A percentile compares a stretch with the other conserved stretches of the same genome.
These are phyloP conservation scores for Cyamopsis tetragonoloba DNA, from an alignment of 306 rosid species.

Conservation along the genomic window DNA sequence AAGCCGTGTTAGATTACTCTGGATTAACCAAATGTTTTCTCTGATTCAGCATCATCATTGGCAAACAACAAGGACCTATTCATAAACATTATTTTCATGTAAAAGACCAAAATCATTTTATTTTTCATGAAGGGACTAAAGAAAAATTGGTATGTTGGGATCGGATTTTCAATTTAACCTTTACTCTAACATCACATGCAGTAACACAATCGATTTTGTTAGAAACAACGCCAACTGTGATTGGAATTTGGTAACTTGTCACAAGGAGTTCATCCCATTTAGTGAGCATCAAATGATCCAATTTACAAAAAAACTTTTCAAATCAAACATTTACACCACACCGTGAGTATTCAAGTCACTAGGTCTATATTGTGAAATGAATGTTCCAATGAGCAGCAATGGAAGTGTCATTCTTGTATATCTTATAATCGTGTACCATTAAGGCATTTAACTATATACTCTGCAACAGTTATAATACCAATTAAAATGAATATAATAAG, in stretches of 20 bases:
- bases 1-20: no score
- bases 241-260: not conserved
- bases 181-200: not conserved
- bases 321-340: not conserved
- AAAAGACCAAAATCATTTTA: no score
- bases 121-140: no score
- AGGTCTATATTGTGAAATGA: not conserved
- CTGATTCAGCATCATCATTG: no score
- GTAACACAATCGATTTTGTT: not conserved
- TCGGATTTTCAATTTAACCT: no score
- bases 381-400: not conserved
- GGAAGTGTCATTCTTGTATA: not conserved
- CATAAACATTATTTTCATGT: no score
- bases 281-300: not conserved
- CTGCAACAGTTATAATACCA: not conserved
- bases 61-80: no score
- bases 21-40: no score
- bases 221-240: slow-evolving; percentile 17
- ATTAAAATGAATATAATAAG: not conserved
- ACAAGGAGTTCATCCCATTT: not conserved
- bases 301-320: not conserved
- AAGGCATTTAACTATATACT: slow-evolving; percentile 1
- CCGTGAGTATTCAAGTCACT: not conserved
- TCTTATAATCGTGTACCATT: not conserved
- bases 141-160: no score